These are phyloP conservation scores for Rhizopus stolonifer DNA, from an alignment of 371 early-diverging fungal genomes.

Conservation along the genomic window DNA sequence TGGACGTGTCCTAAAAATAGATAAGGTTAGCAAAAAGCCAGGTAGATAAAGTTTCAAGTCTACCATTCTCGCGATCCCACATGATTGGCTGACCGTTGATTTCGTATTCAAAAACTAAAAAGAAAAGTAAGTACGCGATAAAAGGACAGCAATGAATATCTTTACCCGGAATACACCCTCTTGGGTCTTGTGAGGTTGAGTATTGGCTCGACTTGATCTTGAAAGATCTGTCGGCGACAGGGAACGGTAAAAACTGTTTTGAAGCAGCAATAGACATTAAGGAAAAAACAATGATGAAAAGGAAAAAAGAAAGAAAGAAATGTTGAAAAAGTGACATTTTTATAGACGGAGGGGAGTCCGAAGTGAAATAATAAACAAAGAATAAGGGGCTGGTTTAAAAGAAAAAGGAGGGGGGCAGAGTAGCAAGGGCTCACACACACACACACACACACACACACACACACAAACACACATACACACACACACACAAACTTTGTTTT, in stretches of 20 bases:
- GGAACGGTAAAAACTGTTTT: not conserved
- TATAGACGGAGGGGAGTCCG: not conserved
- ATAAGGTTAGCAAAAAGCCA: not conserved
- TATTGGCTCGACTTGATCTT: slow-evolving; percentile 30
- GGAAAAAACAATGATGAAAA: not conserved
- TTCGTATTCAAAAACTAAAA: slow-evolving; percentile 63
- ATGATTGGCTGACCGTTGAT: slow-evolving; percentile 63
- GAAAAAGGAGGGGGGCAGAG: not conserved
- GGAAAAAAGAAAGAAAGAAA: slow-evolving; percentile 1
- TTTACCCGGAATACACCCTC: slow-evolving; percentile 70
- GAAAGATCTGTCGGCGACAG: not conserved
- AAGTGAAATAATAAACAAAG: slow-evolving; percentile 1
- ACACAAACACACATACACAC: not conserved
- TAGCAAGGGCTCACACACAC: not conserved
- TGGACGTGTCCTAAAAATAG: slow-evolving; percentile 54
- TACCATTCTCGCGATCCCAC: slow-evolving; percentile 74
- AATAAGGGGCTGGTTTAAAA: not conserved
- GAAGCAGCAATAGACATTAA: not conserved
- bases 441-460: not conserved
- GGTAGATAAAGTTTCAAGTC: not conserved
- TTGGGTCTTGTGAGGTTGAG: slow-evolving; percentile 64
- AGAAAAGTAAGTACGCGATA: not conserved
- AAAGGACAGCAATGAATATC: not conserved
- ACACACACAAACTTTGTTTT: not conserved
- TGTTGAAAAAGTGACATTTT: not conserved